Percentiles rank a stretch among this genome's conserved stretches.
These are phyloP conservation scores for Castanospermum australe DNA, from an alignment of 306 rosid genomes.

Conservation along the genomic window DNA sequence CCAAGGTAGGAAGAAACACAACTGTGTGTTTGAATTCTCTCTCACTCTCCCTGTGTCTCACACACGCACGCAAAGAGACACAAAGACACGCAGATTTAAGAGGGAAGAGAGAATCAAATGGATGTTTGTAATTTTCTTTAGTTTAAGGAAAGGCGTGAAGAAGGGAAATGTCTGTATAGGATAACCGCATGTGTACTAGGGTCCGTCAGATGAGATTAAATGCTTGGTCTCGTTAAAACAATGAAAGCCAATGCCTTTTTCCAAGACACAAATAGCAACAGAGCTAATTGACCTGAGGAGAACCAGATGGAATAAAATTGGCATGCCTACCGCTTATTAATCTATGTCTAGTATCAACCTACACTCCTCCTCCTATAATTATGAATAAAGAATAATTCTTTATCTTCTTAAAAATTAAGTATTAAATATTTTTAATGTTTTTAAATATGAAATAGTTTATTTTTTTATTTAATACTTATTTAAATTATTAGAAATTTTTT, in stretches of 20 bases:
- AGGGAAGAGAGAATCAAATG: conserved; percentile 30
- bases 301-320: background rate
- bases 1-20: background rate
- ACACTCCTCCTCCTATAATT: no score
- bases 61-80: background rate
- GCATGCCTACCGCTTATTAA: no score
- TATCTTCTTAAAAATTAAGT: no score
- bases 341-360: no score
- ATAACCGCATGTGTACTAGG: conserved; percentile 17
- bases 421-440: no score
- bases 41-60: background rate
- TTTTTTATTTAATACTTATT: no score
- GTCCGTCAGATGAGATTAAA: conserved; percentile 19
- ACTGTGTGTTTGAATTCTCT: background rate
- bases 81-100: background rate
- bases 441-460: no score
- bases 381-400: no score
- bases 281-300: background rate
- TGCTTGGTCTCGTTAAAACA: conserved; percentile 31
- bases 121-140: conserved; percentile 24
- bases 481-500: no score
- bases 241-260: background rate
- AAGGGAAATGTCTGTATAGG: conserved; percentile 16
- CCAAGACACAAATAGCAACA: background rate
- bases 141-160: conserved; percentile 19